These are phyloP conservation scores for Mycena kentingensis DNA, from an alignment of 768 basidiomycete genomes.

Conservation along the genomic window DNA sequence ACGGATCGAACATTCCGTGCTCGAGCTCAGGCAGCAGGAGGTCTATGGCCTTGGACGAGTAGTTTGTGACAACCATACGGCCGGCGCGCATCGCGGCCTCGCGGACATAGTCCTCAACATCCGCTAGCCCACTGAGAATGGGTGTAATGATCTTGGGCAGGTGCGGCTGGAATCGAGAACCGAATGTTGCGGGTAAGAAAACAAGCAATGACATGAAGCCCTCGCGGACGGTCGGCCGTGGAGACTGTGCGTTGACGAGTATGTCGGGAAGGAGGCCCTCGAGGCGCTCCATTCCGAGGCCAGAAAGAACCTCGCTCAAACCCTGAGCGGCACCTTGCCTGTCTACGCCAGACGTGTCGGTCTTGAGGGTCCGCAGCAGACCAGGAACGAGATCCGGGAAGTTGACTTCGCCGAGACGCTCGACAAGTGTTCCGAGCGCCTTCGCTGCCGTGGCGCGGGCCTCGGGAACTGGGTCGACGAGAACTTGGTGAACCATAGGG, in stretches of 20 bases:
- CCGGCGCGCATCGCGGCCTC: slow-evolving; percentile 99
- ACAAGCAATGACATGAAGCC: slow-evolving; percentile 98
- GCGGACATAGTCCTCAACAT: slow-evolving; percentile 91
- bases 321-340: slow-evolving; percentile 98
- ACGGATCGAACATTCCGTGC: slow-evolving; percentile 89
- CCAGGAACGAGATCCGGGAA: slow-evolving; percentile 97
- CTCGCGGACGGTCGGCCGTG: slow-evolving; percentile 88
- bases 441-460: slow-evolving; percentile 97
- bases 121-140: slow-evolving; percentile 88
- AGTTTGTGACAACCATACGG: slow-evolving; percentile 95
- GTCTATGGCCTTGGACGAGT: slow-evolving; percentile 89
- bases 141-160: slow-evolving; percentile 92
- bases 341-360: slow-evolving; percentile 93
- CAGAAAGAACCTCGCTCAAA: slow-evolving; percentile 90
- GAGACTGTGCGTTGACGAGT: slow-evolving; percentile 86
- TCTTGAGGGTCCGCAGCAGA: slow-evolving; percentile 83
- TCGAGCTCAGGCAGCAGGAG: slow-evolving; percentile 93
- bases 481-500: slow-evolving; percentile 88
- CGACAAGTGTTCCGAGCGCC: slow-evolving; percentile 93
- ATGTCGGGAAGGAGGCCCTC: slow-evolving; percentile 94
- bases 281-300: slow-evolving; percentile 95
- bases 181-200: slow-evolving; percentile 94
- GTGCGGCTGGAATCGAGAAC: slow-evolving; percentile 94
- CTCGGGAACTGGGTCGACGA: slow-evolving; percentile 97
- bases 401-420: slow-evolving; percentile 89